A percentile compares a stretch with the other conserved stretches of the same genome.
phyloP scores from a whole-genome alignment of 345 rosid genomes.

The Salix exigua region DNA sequence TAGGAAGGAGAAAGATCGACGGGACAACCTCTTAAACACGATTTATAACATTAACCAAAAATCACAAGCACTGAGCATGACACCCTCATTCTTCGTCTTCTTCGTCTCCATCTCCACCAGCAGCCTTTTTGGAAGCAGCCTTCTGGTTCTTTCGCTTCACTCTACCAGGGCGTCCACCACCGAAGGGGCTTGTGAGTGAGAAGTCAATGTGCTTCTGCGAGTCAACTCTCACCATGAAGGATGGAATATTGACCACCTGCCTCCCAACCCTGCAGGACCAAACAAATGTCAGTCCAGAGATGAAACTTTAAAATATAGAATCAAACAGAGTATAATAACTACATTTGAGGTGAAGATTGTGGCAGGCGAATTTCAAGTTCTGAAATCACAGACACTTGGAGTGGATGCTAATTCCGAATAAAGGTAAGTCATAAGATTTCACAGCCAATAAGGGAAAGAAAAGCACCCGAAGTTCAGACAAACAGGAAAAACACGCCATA shows the following conservation, averaged over 20 bases:
- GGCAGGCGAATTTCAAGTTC: background rate
- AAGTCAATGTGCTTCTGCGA: constrained; percentile 70
- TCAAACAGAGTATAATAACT: too few relatives aligned
- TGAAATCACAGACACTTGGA: background rate
- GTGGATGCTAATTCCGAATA: background rate
- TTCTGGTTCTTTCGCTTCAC: constrained; percentile 18
- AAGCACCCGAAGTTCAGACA: background rate
- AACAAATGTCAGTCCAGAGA: background rate
- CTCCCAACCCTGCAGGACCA: constrained; percentile 53
- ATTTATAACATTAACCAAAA: background rate
- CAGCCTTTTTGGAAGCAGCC: constrained; percentile 11
- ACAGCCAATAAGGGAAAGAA: background rate
- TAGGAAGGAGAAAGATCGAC: background rate
- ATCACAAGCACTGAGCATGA: background rate
- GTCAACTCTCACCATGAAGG: constrained; percentile 68
- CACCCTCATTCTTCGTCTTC: constrained; percentile 6
- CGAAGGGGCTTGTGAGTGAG: constrained; percentile 63
- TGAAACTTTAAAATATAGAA: background rate
- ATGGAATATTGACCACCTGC: constrained; percentile 68
- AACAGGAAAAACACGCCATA: background rate
- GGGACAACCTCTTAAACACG: background rate
- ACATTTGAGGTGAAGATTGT: background rate
- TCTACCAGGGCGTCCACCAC: constrained; percentile 44
- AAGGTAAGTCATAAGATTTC: background rate
- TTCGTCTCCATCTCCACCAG: constrained; percentile 16